phyloP scores from a whole-genome alignment of 768 basidiomycete species.

The Tephrocybe sp. region DNA sequence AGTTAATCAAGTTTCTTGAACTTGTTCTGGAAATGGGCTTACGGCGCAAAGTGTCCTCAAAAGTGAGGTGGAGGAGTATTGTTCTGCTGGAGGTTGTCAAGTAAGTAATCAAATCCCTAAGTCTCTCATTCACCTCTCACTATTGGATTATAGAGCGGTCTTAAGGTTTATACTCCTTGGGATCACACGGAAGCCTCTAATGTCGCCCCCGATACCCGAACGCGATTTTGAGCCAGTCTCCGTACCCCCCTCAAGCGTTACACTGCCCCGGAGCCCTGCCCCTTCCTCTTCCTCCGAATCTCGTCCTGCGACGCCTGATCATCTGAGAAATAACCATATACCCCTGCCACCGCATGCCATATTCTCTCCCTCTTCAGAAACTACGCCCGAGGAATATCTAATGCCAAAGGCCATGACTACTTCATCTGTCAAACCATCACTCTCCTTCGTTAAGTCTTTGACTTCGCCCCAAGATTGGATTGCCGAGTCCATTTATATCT shows the following conservation, averaged over 20 bases:
- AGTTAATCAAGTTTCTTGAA: constrained; percentile 78
- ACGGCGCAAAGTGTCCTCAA: constrained; percentile 64
- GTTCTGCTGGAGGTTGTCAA: constrained; percentile 81
- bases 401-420: constrained; percentile 80
- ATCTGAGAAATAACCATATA: constrained; percentile 76
- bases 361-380: constrained; percentile 54
- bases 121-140: neutral
- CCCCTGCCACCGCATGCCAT: constrained; percentile 66
- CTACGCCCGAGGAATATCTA: constrained; percentile 75
- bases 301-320: constrained; percentile 68
- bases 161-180: constrained; percentile 74
- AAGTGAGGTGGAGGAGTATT: constrained; percentile 73
- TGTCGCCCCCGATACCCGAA: constrained; percentile 81
- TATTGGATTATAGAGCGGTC: constrained; percentile 50
- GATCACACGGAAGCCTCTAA: constrained; percentile 73
- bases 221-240: constrained; percentile 82
- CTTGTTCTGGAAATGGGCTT: constrained; percentile 90
- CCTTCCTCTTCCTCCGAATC: constrained; percentile 59
- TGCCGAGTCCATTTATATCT: constrained; percentile 67
- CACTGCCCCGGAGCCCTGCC: constrained; percentile 60
- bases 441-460: constrained; percentile 62
- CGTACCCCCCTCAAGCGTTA: constrained; percentile 51
- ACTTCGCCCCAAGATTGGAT: constrained; percentile 71
- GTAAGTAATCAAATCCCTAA: constrained; percentile 42
- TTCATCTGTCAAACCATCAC: constrained; percentile 69